These are phyloP conservation scores for Salix brachista DNA, from an alignment of 345 rosid species.

Conservation along the genomic window DNA sequence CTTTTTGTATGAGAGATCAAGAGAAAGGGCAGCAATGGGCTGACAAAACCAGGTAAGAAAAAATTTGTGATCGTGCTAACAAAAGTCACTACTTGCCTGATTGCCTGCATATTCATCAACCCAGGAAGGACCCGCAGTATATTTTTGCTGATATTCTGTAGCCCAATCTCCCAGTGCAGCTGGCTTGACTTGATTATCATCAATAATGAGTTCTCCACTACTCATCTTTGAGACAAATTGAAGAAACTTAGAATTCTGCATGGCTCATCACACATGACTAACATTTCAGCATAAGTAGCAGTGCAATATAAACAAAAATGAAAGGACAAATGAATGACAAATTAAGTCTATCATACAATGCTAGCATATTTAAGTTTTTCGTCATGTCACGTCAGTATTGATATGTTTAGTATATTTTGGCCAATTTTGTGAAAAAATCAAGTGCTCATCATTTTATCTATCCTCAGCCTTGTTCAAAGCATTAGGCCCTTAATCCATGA, in stretches of 20 bases:
- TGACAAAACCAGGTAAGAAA: background rate
- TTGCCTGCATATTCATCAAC: constrained; percentile 73
- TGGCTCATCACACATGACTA: constrained; percentile 12
- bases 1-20: no score
- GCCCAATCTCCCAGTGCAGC: constrained; percentile 71
- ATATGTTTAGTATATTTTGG: background rate
- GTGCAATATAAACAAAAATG: background rate
- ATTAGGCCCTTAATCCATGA: background rate
- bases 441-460: background rate
- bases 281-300: background rate
- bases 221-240: constrained; percentile 99
- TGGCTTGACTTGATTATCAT: constrained; percentile 89
- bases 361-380: background rate
- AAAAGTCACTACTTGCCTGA: constrained; percentile 35
- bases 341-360: background rate
- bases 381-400: background rate
- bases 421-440: background rate
- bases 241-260: constrained; percentile 97
- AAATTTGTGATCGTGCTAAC: constrained; percentile 7
- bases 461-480: background rate
- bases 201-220: constrained; percentile 92
- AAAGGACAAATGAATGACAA: background rate
- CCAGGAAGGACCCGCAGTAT: constrained; percentile 69
- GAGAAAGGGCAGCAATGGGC: no score
- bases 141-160: constrained; percentile 78